Conservation (phyloP, 2,329 filamentous ascomycete species). For the Cladosporium sp. region DNA sequence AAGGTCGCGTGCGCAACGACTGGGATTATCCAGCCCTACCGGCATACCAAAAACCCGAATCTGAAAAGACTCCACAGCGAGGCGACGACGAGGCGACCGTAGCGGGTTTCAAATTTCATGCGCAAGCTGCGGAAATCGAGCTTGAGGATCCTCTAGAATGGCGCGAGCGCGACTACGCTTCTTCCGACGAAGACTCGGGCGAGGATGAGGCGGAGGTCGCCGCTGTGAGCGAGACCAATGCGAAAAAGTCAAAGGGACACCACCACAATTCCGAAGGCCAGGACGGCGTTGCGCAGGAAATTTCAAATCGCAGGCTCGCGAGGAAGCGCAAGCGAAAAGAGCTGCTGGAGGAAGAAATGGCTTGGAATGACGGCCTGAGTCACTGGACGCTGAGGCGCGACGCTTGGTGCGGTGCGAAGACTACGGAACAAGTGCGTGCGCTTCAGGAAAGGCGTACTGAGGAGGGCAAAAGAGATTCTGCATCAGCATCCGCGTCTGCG, state of each 20-base stretch:
- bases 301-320: constrained; percentile 25
- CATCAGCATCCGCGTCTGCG: constrained; percentile 2
- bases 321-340: constrained; percentile 36
- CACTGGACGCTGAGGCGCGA: constrained; percentile 74
- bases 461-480: constrained; percentile 1
- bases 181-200: constrained; percentile 25
- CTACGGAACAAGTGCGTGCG: constrained; percentile 36
- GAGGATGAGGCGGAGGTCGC: constrained; percentile 23
- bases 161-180: constrained; percentile 42
- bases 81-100: constrained; percentile 14
- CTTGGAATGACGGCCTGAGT: constrained; percentile 77
- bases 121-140: background rate
- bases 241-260: constrained; percentile 18
- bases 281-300: constrained; percentile 39
- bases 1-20: constrained; percentile 41
- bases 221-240: constrained; percentile 12
- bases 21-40: constrained; percentile 41
- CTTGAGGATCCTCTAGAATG: constrained; percentile 34
- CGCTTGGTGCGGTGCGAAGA: constrained; percentile 77
- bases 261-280: constrained; percentile 42
- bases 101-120: constrained; percentile 29
- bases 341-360: constrained; percentile 40
- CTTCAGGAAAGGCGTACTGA: background rate
- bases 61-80: constrained; percentile 9
- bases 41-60: constrained; percentile 17